Evolutionary conservation across 176 grass and related monocot species (phyloP).

Genomic region (Aechmea fasciata): DNA sequence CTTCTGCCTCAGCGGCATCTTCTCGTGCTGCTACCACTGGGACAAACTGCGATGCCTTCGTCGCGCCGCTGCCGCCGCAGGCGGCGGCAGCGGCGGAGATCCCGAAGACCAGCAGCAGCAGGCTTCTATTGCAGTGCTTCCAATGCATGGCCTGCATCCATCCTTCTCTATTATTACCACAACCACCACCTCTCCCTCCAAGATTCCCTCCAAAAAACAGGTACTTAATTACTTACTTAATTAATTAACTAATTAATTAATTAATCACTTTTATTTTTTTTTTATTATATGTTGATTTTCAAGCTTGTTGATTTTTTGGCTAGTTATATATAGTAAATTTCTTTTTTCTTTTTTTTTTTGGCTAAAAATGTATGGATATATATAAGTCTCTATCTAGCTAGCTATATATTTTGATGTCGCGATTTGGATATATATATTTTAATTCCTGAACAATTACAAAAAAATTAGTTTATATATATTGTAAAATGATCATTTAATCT

Average conservation of each 20-base stretch:
- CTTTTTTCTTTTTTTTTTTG: too few species aligned
- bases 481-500: too few species aligned
- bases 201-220: not conserved
- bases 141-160: not conserved
- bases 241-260: not conserved
- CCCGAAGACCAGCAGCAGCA: not conserved
- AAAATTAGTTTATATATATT: too few species aligned
- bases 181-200: not conserved
- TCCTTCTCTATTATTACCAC: not conserved
- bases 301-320: not conserved
- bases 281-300: not conserved
- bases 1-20: slow-evolving; percentile 27
- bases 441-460: too few species aligned
- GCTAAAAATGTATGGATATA: too few species aligned
- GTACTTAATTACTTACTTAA: not conserved
- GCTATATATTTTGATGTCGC: too few species aligned
- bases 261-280: not conserved
- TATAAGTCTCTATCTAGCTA: too few species aligned
- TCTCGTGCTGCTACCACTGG: slow-evolving; percentile 33
- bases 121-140: too few species aligned
- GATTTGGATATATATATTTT: too few species aligned
- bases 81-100: too few species aligned
- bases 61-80: not conserved
- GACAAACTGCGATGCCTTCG: slow-evolving; percentile 21
- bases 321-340: too few species aligned